Evolutionary conservation across 2,329 filamentous ascomycete species (phyloP).

Genomic region (Amauroascus verrucosus): DNA sequence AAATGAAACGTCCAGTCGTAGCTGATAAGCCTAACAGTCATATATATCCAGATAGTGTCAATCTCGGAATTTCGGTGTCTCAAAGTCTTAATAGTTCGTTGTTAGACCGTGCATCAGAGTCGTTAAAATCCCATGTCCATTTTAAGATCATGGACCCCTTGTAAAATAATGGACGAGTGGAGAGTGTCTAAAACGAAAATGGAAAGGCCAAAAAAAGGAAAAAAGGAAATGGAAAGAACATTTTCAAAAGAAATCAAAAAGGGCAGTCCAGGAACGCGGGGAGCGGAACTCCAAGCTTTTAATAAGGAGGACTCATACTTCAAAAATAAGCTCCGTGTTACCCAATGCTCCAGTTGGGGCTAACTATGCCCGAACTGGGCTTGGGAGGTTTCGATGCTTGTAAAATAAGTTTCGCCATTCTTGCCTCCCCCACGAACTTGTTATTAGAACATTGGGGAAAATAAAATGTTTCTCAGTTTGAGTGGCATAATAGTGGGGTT

Average conservation of each 20-base stretch:
- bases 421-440: slow-evolving; percentile 24
- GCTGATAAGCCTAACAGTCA: not conserved
- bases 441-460: slow-evolving; percentile 1
- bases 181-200: not conserved
- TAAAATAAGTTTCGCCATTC: slow-evolving; percentile 10
- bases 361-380: slow-evolving; percentile 6
- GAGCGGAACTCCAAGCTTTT: slow-evolving; percentile 14
- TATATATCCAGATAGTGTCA: not conserved
- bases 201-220: not conserved
- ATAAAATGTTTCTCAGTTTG: not conserved
- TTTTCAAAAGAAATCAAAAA: not conserved
- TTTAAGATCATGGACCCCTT: not conserved
- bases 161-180: not conserved
- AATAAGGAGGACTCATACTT: slow-evolving; percentile 18
- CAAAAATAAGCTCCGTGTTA: slow-evolving; percentile 5
- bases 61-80: not conserved
- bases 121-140: not conserved
- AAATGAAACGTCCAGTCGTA: not conserved
- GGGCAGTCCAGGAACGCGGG: slow-evolving; percentile 4
- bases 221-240: not conserved
- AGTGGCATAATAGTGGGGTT: not conserved
- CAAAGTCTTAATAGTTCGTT: not conserved
- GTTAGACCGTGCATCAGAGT: not conserved
- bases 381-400: not conserved
- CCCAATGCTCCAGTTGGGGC: slow-evolving; percentile 10